Evolutionary conservation across 306 rosid genomes (phyloP).

Genomic region (Pterocarpus santalinus): DNA sequence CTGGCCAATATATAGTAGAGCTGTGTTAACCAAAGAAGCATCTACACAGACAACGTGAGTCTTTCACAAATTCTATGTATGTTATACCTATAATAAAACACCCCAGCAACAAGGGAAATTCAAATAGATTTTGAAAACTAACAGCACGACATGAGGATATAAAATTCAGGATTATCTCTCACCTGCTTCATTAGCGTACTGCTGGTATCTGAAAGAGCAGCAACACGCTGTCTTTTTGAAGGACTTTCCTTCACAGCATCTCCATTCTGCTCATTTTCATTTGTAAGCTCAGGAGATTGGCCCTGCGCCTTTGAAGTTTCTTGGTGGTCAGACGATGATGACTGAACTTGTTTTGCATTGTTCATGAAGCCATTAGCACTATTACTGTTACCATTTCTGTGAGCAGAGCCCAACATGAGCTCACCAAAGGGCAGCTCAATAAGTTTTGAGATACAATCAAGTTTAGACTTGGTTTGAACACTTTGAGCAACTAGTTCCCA

Average conservation of each 20-base stretch:
- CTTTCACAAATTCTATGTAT: conserved; percentile 30
- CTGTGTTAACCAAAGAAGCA: conserved; percentile 27
- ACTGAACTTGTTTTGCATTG: conserved; percentile 52
- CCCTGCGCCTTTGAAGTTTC: conserved; percentile 57
- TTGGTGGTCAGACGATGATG: conserved; percentile 57
- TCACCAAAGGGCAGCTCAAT: conserved; percentile 93
- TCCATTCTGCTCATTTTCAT: conserved; percentile 62
- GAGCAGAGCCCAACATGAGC: conserved; percentile 65
- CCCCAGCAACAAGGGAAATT: conserved; percentile 25
- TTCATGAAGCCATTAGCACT: conserved; percentile 51
- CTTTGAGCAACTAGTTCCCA: conserved; percentile 92
- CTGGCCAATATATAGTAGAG: neutral
- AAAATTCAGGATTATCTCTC: conserved; percentile 24
- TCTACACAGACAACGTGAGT: neutral
- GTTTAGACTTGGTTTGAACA: conserved; percentile 78
- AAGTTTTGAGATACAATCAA: conserved; percentile 83
- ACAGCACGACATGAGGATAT: conserved; percentile 18
- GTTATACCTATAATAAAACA: conserved; percentile 8
- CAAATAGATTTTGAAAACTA: conserved; percentile 22
- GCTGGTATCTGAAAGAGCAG: conserved; percentile 64
- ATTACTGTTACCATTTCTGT: conserved; percentile 48
- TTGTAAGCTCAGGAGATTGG: conserved; percentile 56
- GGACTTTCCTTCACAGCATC: conserved; percentile 68
- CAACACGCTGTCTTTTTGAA: conserved; percentile 67
- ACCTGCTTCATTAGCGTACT: conserved; percentile 89